Evolutionary conservation across 306 rosid genomes (phyloP).

Genomic region (Citrullus colocynthis): DNA sequence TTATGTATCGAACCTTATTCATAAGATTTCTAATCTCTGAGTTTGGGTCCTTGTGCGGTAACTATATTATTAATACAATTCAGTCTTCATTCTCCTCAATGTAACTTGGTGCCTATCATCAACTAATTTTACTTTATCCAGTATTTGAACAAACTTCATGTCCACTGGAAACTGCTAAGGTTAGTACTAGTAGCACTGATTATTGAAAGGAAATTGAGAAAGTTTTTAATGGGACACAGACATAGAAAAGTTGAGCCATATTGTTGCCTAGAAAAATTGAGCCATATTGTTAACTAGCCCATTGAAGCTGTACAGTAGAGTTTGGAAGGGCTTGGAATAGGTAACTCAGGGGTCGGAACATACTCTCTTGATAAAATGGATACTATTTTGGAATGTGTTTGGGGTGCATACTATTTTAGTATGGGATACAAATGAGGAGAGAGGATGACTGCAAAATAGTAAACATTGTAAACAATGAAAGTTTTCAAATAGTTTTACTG

Average conservation of each 20-base stretch:
- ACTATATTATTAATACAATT: background rate
- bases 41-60: background rate
- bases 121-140: background rate
- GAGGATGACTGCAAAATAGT: too few relatives aligned
- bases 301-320: background rate
- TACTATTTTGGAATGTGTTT: too few relatives aligned
- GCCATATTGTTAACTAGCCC: background rate
- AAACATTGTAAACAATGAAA: too few relatives aligned
- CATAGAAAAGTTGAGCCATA: background rate
- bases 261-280: background rate
- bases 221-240: background rate
- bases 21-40: background rate
- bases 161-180: background rate
- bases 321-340: too few relatives aligned
- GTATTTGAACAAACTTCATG: background rate
- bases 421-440: too few relatives aligned
- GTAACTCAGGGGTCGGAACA: too few relatives aligned
- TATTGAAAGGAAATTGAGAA: background rate
- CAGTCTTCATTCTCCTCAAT: background rate
- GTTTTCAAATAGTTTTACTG: too few relatives aligned
- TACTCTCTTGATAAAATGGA: too few relatives aligned
- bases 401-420: too few relatives aligned
- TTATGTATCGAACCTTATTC: background rate
- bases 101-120: background rate
- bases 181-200: background rate